These are phyloP conservation scores for Boletales sp. DNA, from an alignment of 768 basidiomycete species.

Conservation along the genomic window DNA sequence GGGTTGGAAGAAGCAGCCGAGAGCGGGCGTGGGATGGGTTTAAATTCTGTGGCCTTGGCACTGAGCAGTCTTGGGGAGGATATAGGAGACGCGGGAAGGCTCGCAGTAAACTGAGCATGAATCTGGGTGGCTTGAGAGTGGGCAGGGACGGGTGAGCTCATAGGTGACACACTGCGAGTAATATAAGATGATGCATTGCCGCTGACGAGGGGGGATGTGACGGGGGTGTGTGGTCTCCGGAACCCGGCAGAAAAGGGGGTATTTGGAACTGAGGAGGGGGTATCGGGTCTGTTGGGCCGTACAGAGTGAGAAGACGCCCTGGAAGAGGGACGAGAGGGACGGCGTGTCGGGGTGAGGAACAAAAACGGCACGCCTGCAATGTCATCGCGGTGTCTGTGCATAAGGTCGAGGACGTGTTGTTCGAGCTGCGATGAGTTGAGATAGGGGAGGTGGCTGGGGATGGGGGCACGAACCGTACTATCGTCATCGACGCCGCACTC, in stretches of 20 bases:
- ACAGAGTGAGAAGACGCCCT: constrained; percentile 69
- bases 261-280: constrained; percentile 68
- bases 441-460: constrained; percentile 11
- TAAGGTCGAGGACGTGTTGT: constrained; percentile 86
- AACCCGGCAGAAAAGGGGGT: constrained; percentile 76
- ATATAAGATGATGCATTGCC: constrained; percentile 55
- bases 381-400: constrained; percentile 94
- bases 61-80: constrained; percentile 83
- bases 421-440: constrained; percentile 55
- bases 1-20: constrained; percentile 62
- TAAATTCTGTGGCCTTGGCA: constrained; percentile 89
- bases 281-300: constrained; percentile 71
- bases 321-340: constrained; percentile 80
- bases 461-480: constrained; percentile 44
- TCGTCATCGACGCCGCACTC: constrained; percentile 68
- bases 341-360: constrained; percentile 74
- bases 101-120: constrained; percentile 67
- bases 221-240: constrained; percentile 76
- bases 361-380: constrained; percentile 78
- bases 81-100: constrained; percentile 79
- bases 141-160: constrained; percentile 63
- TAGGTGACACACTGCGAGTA: constrained; percentile 50
- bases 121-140: constrained; percentile 53
- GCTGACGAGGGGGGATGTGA: constrained; percentile 72
- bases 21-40: constrained; percentile 76